These are phyloP conservation scores for Mycena sanguinolenta DNA, from an alignment of 768 basidiomycete genomes.

Conservation along the genomic window DNA sequence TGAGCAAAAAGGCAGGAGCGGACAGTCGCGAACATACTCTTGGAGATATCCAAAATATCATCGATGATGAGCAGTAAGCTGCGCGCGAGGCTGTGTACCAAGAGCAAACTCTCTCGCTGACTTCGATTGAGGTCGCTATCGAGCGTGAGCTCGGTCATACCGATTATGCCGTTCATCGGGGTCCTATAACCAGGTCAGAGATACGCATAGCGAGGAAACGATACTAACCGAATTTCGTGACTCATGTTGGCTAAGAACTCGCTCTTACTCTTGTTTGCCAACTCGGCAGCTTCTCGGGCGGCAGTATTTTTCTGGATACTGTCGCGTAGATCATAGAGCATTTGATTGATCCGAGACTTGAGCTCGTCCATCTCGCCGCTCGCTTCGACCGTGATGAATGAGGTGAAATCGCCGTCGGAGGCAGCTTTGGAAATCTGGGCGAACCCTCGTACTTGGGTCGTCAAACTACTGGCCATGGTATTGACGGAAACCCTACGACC, in stretches of 20 bases:
- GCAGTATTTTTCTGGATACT: slow-evolving; percentile 99
- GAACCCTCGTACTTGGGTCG: slow-evolving; percentile 98
- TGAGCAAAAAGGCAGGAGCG: slow-evolving; percentile 22
- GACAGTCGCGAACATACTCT: slow-evolving; percentile 74
- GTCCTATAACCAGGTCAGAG: slow-evolving; percentile 66
- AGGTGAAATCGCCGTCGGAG: slow-evolving; percentile 98
- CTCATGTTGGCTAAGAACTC: slow-evolving; percentile 99
- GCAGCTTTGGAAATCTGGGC: slow-evolving; percentile 99
- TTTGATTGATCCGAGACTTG: slow-evolving; percentile 99
- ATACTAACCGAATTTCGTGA: slow-evolving; percentile 92
- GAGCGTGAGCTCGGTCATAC: slow-evolving; percentile 98
- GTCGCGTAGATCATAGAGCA: slow-evolving; percentile 98
- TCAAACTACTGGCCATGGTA: slow-evolving; percentile 96
- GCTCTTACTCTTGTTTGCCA: slow-evolving; percentile 97
- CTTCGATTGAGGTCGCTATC: slow-evolving; percentile 95
- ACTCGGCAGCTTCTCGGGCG: slow-evolving; percentile 95
- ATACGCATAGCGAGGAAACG: background rate
- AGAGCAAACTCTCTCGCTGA: slow-evolving; percentile 94
- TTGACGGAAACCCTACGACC: slow-evolving; percentile 88
- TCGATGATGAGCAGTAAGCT: slow-evolving; percentile 97
- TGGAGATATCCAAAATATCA: slow-evolving; percentile 99
- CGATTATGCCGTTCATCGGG: slow-evolving; percentile 99
- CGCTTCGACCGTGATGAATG: slow-evolving; percentile 99
- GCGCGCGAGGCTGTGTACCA: slow-evolving; percentile 95
- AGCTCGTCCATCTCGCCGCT: slow-evolving; percentile 99